Base-by-base conservation (phyloP, 371 early-diverging fungal genomes). In the Lichtheimia ornata region DNA sequence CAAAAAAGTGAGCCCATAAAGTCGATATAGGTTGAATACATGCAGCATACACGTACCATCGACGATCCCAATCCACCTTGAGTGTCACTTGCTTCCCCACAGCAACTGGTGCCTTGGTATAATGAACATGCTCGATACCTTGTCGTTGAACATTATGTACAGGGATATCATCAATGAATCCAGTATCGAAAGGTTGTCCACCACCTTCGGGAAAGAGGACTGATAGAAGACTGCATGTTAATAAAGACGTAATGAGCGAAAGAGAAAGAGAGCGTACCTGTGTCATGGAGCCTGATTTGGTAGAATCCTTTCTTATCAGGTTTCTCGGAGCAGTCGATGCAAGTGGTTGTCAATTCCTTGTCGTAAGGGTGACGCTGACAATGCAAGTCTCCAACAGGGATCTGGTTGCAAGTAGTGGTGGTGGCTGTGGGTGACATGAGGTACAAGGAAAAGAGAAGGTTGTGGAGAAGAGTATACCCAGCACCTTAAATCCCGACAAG, bases 121-220 rank as follows among this genome's bases (percentile, higher is more conserved):
- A 76, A 59, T 92, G 93, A 20, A 92, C 77, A 60, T 88, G 86
- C 22, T 77, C 76, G 24, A 89, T 58, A 2, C 87, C 84, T 14
- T 77, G 65, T 13, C 93, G 81, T 24, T 81, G 78, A 6, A 85
- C 88, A 44, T 87, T 79, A 56, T 76, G 62, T 0, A 91, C 88
- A 41, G 71, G 50, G 9, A 87, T 50, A 18, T 72, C 79, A 56
- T 84, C 81, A 45, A 89, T 79, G 7, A 60, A 79, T 2, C 93
- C 93, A 5, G 79, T 79, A 47, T 92, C 93, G 51, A 72, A 70
- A 24, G 89, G 90, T 59, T 92, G 92, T 17, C 89, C 90, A 15
- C 89, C 89, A 7, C 88, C 90, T 61, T 86, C 86, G n/a, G 90
- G 88, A 64, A 88, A 89, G 22, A 88, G 70, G 53, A 84, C 92